Conservation (phyloP, 2,329 filamentous ascomycete genomes). For the Clarireedia monteithiana region DNA sequence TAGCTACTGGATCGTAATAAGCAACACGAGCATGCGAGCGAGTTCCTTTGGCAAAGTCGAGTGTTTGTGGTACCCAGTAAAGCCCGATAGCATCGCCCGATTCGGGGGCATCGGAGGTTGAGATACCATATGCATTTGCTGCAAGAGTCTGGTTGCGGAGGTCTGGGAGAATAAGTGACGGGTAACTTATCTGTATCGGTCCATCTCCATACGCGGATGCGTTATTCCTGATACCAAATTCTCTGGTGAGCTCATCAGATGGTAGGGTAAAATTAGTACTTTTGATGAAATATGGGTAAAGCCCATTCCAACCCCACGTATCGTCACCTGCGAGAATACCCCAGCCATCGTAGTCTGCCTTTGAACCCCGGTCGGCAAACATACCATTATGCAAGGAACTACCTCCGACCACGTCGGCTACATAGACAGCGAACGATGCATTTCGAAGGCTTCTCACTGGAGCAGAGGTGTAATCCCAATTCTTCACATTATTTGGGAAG, state of each 20-base stretch:
- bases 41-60: background rate
- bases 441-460: background rate
- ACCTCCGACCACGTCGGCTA: conserved; percentile 28
- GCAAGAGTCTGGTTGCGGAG: background rate
- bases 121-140: conserved; percentile 1
- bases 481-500: conserved; percentile 4
- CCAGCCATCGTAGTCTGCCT: conserved; percentile 32
- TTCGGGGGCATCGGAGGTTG: background rate
- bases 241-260: background rate
- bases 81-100: conserved; percentile 1
- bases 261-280: background rate
- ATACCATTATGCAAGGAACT: conserved; percentile 35
- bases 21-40: background rate
- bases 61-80: background rate
- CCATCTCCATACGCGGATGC: background rate
- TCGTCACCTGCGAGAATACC: conserved; percentile 30
- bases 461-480: background rate
- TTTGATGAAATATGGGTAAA: conserved; percentile 34
- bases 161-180: background rate
- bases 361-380: conserved; percentile 18
- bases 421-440: background rate
- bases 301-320: conserved; percentile 31
- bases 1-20: conserved; percentile 2
- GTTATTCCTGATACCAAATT: background rate
- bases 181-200: background rate